These are phyloP conservation scores for Asterochloris sp. DNA, from an alignment of 139 green algal genomes.

Conservation along the genomic window DNA sequence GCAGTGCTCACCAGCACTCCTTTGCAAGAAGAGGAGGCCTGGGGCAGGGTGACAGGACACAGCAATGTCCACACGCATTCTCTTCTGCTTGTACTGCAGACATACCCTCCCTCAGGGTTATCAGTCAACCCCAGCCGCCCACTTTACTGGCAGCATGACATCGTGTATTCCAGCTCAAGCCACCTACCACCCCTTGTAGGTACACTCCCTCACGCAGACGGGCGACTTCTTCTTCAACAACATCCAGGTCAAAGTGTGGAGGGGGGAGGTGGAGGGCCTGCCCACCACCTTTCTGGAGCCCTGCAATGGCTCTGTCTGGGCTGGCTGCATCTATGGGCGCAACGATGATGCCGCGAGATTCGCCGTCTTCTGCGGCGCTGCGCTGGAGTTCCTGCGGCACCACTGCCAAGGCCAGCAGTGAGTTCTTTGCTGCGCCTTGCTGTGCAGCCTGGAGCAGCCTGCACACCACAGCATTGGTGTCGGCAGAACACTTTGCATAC, in stretches of 20 bases:
- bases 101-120: no score
- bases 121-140: no score
- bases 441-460: not conserved
- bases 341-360: constrained; percentile 72
- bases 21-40: no score
- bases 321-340: constrained; percentile 84
- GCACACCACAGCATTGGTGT: not conserved
- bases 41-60: no score
- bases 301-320: constrained; percentile 81
- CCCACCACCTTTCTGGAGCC: constrained; percentile 69
- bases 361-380: constrained; percentile 85
- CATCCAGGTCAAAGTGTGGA: constrained; percentile 66
- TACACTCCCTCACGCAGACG: constrained; percentile 54
- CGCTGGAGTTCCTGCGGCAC: constrained; percentile 87
- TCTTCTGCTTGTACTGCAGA: no score
- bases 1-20: not conserved
- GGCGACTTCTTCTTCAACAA: constrained; percentile 57
- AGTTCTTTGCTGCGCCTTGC: not conserved
- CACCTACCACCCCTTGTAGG: constrained; percentile 2
- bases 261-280: constrained; percentile 64
- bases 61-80: no score
- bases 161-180: no score
- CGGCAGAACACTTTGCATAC: not conserved
- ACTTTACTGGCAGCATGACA: no score
- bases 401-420: constrained; percentile 20